These are phyloP conservation scores for Trebouxia gelatinosa DNA, from an alignment of 163 green algal species.

Conservation along the genomic window DNA sequence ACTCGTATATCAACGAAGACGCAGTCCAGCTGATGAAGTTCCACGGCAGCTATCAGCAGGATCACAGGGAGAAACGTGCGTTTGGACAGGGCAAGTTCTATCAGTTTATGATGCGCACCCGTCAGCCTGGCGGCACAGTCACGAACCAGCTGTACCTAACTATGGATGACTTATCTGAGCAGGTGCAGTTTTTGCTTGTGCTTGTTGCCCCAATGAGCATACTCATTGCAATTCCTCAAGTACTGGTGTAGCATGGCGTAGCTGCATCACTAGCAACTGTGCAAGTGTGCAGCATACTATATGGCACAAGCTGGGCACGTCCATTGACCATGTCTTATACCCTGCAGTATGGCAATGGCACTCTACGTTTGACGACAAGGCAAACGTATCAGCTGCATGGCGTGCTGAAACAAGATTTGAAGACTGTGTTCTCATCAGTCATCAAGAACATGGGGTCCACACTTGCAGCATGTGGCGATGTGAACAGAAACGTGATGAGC, in stretches of 20 bases:
- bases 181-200: too few relatives aligned
- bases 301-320: not conserved
- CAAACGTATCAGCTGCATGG: slow-evolving; percentile 99
- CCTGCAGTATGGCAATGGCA: slow-evolving; percentile 95
- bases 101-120: slow-evolving; percentile 99
- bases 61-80: slow-evolving; percentile 94
- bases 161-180: slow-evolving; percentile 98
- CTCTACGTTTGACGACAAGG: slow-evolving; percentile 95
- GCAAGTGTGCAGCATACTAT: not conserved
- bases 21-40: slow-evolving; percentile 99
- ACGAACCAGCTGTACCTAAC: slow-evolving; percentile 95
- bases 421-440: slow-evolving; percentile 96
- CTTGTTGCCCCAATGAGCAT: too few relatives aligned
- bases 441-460: slow-evolving; percentile 99
- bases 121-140: slow-evolving; percentile 85
- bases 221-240: too few relatives aligned
- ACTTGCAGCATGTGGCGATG: slow-evolving; percentile 95
- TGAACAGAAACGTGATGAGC: slow-evolving; percentile 97
- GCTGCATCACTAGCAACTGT: not conserved
- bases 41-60: slow-evolving; percentile 96
- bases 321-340: not conserved
- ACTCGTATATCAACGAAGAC: slow-evolving; percentile 83
- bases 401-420: slow-evolving; percentile 98
- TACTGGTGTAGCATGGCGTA: not conserved
- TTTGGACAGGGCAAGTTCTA: slow-evolving; percentile 94